phyloP scores from a whole-genome alignment of 2,329 filamentous ascomycete genomes.

The Pestalotiopsis sp. region DNA sequence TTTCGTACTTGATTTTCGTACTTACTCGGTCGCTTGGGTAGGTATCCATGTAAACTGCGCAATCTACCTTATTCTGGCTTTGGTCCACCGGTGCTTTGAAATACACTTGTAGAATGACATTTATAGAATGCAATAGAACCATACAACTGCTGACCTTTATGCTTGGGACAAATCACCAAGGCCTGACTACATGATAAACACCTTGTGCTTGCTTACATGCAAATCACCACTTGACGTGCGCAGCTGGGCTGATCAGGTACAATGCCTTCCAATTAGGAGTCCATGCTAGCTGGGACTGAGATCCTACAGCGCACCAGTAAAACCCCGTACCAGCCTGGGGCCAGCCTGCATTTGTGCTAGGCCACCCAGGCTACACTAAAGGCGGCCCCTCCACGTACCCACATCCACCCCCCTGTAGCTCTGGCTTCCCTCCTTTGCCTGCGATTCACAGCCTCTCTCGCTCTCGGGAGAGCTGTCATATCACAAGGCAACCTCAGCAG shows the following conservation, averaged over 20 bases:
- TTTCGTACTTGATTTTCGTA: neutral
- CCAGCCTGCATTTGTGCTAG: too few species aligned
- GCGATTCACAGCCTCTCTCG: slow-evolving; percentile 11
- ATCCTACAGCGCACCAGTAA: neutral
- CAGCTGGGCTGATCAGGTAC: too few species aligned
- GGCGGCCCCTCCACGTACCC: neutral
- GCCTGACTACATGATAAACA: too few species aligned
- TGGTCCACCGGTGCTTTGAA: too few species aligned
- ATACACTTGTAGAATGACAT: too few species aligned
- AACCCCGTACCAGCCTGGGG: too few species aligned
- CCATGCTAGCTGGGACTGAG: neutral
- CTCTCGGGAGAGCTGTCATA: neutral
- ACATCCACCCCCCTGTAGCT: neutral
- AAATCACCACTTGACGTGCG: too few species aligned
- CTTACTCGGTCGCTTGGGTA: neutral
- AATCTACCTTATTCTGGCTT: neutral
- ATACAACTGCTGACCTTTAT: too few species aligned
- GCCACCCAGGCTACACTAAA: neutral
- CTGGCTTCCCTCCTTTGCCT: slow-evolving; percentile 1
- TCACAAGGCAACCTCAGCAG: neutral
- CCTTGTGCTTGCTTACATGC: too few species aligned
- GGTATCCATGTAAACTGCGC: neutral
- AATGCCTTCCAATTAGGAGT: too few species aligned
- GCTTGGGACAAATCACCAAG: too few species aligned
- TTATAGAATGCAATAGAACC: too few species aligned